These are phyloP conservation scores for Salix exigua DNA, from an alignment of 345 rosid genomes.

Conservation along the genomic window DNA sequence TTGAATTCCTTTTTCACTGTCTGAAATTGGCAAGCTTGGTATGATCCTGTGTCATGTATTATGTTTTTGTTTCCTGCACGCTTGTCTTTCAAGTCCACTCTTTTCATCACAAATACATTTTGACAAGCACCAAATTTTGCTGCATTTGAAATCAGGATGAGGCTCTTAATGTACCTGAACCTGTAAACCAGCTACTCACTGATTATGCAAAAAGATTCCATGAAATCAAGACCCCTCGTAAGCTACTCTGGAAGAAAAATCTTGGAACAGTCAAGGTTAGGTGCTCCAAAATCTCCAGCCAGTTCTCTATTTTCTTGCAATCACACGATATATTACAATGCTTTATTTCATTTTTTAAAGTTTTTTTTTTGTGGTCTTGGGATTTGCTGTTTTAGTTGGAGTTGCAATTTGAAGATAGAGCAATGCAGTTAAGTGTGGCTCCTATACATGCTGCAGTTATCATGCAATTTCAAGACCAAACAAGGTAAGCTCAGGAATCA, in stretches of 20 bases:
- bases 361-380: not conserved
- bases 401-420: conserved; percentile 85
- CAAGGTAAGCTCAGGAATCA: conserved; percentile 43
- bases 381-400: conserved; percentile 57
- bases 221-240: conserved; percentile 91
- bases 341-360: not conserved
- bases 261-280: conserved; percentile 90
- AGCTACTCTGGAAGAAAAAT: conserved; percentile 94
- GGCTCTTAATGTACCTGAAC: conserved; percentile 61
- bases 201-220: conserved; percentile 79
- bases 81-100: not conserved
- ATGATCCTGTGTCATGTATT: not conserved
- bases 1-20: no score
- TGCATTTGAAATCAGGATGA: conserved; percentile 62
- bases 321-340: not conserved
- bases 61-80: not conserved
- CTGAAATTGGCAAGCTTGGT: no score
- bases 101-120: not conserved
- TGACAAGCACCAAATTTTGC: not conserved
- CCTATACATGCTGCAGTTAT: conserved; percentile 89
- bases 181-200: conserved; percentile 65
- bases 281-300: conserved; percentile 8
- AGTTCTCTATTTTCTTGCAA: not conserved
- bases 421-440: conserved; percentile 68
- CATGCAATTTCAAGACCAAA: conserved; percentile 90